A percentile compares a stretch with the other conserved stretches of the same genome.
phyloP scores from a whole-genome alignment of 2,329 filamentous ascomycete species.

The Sclerotinia sclerotiorum region DNA sequence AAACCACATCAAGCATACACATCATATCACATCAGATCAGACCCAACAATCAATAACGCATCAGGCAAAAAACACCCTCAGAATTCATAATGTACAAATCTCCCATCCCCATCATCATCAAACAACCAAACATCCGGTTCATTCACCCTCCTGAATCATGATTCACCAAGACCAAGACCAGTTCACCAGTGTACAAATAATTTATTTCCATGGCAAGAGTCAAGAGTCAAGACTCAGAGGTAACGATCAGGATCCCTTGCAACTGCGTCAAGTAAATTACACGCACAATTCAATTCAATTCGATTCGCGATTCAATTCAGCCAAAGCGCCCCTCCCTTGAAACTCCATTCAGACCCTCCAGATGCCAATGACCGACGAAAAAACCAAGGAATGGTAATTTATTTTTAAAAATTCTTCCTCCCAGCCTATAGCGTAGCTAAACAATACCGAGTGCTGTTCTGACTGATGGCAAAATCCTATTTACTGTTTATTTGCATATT shows the following conservation, averaged over 20 bases:
- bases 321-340: neutral
- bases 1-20: slow-evolving; percentile 4
- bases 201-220: neutral
- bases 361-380: neutral
- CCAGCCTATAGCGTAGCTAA: neutral
- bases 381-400: slow-evolving; percentile 12
- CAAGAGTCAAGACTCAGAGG: neutral
- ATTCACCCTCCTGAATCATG: neutral
- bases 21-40: neutral
- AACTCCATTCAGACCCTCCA: slow-evolving; percentile 10
- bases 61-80: neutral
- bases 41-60: neutral
- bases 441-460: neutral
- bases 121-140: neutral
- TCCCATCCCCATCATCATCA: neutral
- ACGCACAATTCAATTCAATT: neutral
- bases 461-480: neutral
- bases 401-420: neutral
- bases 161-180: neutral
- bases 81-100: slow-evolving; percentile 10
- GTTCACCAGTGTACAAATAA: neutral
- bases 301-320: neutral
- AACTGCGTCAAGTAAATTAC: neutral
- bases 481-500: slow-evolving; percentile 37
- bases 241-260: neutral